Conservation (phyloP, 106 monocot genomes). For the Amphibolis antarctica region DNA sequence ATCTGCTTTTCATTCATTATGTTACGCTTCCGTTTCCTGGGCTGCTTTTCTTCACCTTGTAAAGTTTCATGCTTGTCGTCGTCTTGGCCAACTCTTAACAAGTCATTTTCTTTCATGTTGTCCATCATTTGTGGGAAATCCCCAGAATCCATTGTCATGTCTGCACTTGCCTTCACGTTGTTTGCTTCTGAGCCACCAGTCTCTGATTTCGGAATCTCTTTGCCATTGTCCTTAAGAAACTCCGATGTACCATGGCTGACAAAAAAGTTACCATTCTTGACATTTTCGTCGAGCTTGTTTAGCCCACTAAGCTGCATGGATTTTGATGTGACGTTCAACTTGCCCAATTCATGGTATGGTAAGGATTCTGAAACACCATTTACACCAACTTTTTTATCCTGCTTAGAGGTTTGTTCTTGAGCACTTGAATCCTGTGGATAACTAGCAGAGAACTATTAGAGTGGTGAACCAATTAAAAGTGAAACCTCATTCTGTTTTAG, state of each 20-base stretch:
- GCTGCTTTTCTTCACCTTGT: conserved; percentile 67
- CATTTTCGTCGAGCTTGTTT: conserved; percentile 9
- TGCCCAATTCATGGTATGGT: conserved; percentile 16
- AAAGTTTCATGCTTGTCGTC: conserved; percentile 46
- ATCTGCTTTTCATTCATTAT: conserved; percentile 89
- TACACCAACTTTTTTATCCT: conserved; percentile 3
- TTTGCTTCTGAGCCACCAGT: conserved; percentile 10
- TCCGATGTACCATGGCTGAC: conserved; percentile 3
- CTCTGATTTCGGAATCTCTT: conserved; percentile 10
- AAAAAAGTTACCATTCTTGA: background rate
- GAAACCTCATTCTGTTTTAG: background rate
- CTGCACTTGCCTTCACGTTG: conserved; percentile 16
- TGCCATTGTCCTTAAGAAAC: conserved; percentile 13
- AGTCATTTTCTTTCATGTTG: conserved; percentile 34
- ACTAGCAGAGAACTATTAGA: background rate
- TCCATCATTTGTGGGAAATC: conserved; percentile 25
- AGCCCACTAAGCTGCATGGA: conserved; percentile 4
- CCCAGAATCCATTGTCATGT: conserved; percentile 15
- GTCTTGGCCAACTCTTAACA: conserved; percentile 20
- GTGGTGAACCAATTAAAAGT: background rate
- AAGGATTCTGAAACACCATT: conserved; percentile 23
- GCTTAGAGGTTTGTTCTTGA: conserved; percentile 16
- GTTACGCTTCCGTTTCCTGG: conserved; percentile 71
- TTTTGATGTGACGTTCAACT: conserved; percentile 13
- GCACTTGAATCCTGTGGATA: conserved; percentile 13